phyloP scores from a whole-genome alignment of 371 early-diverging fungal species.

The Lichtheimia ornata region DNA sequence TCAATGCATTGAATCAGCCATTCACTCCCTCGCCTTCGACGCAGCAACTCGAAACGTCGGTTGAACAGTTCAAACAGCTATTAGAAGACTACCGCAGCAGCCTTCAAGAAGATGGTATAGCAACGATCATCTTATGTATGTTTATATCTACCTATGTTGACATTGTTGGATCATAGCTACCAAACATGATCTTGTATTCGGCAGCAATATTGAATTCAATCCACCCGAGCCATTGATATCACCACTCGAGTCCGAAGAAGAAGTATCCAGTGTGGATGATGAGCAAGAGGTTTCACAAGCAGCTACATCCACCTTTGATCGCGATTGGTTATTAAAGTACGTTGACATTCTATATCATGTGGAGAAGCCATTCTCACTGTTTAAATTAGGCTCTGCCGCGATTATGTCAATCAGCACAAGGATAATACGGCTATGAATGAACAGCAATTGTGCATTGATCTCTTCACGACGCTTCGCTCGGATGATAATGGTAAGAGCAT shows the following conservation, averaged over 20 bases:
- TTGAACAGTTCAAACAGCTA: constrained; percentile 19
- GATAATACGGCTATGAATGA: constrained; percentile 24
- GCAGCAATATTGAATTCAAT: constrained; percentile 11
- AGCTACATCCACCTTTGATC: constrained; percentile 30
- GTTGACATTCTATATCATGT: constrained; percentile 2
- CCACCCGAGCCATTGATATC: constrained; percentile 6
- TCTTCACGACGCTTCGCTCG: constrained; percentile 59
- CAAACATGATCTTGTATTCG: background rate
- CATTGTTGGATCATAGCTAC: background rate
- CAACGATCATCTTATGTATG: background rate
- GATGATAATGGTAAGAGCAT: constrained; percentile 37
- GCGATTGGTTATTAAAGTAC: constrained; percentile 52
- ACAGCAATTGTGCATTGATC: constrained; percentile 50
- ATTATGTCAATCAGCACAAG: constrained; percentile 14
- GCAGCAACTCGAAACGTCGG: constrained; percentile 3
- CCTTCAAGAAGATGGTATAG: background rate
- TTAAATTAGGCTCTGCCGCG: constrained; percentile 33
- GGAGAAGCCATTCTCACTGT: background rate
- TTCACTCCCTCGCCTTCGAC: background rate
- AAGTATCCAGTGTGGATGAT: background rate
- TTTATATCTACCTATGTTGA: background rate
- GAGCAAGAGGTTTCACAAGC: constrained; percentile 1
- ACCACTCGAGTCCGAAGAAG: background rate
- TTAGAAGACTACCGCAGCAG: constrained; percentile 14
- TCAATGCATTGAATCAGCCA: background rate